These are phyloP conservation scores for Paratinospora sagittata DNA, from an alignment of 164 flowering plant species.

Conservation along the genomic window DNA sequence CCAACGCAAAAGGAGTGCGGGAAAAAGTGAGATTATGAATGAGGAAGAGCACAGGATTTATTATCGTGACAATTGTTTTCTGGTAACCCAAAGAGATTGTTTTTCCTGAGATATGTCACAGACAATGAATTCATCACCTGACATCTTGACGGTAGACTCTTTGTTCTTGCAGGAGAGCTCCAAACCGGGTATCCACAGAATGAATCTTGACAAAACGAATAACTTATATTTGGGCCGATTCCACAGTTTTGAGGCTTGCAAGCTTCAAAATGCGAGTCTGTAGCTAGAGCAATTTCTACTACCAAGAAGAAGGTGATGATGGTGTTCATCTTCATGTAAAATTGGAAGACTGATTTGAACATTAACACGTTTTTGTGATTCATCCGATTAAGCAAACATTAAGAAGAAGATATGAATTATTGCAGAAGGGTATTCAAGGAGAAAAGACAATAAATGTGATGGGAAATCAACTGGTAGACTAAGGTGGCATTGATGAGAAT, in stretches of 20 bases:
- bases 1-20: neutral
- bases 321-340: too few relatives aligned
- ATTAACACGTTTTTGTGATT: neutral
- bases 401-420: neutral
- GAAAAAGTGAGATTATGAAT: neutral
- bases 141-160: neutral
- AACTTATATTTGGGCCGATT: slow-evolving; percentile 8
- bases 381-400: neutral
- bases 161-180: slow-evolving; percentile 9
- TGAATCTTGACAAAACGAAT: slow-evolving; percentile 13
- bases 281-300: slow-evolving; percentile 5
- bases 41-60: neutral
- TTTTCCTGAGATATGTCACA: neutral
- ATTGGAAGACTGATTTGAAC: neutral
- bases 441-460: neutral
- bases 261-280: slow-evolving; percentile 4
- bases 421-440: neutral
- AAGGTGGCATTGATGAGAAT: too few relatives aligned
- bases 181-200: slow-evolving; percentile 20
- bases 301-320: too few relatives aligned
- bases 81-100: neutral
- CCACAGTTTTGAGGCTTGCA: slow-evolving; percentile 21
- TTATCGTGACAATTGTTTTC: neutral
- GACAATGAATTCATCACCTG: slow-evolving; percentile 5
- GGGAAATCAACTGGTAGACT: too few relatives aligned